Conservation (phyloP, 768 basidiomycete genomes). For the Mycena haematopus region DNA sequence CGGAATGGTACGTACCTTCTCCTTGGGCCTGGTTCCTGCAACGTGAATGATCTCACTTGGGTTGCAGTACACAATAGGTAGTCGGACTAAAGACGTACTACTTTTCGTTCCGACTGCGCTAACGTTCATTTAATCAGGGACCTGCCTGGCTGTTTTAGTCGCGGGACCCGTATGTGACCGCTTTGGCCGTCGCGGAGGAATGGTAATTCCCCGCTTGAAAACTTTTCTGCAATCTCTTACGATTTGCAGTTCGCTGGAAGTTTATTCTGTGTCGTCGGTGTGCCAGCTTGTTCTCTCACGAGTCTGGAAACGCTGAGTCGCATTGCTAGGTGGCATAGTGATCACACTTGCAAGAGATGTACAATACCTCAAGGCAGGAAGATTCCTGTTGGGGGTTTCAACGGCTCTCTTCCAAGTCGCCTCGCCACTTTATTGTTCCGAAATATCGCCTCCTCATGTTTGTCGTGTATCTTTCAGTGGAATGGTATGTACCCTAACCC, state of each 20-base stretch:
- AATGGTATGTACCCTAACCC: not conserved
- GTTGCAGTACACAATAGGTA: slow-evolving; percentile 49
- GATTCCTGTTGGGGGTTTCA: slow-evolving; percentile 61
- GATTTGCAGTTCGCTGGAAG: slow-evolving; percentile 45
- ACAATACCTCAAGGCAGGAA: slow-evolving; percentile 56
- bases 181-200: slow-evolving; percentile 52
- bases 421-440: slow-evolving; percentile 57
- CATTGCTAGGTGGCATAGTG: slow-evolving; percentile 48
- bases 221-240: not conserved
- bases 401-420: slow-evolving; percentile 54
- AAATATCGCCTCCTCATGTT: slow-evolving; percentile 64
- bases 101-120: not conserved
- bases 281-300: not conserved
- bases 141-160: slow-evolving; percentile 45
- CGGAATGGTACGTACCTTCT: slow-evolving; percentile 44
- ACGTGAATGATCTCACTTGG: not conserved
- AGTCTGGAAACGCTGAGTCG: not conserved
- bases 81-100: not conserved
- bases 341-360: slow-evolving; percentile 51
- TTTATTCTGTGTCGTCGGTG: slow-evolving; percentile 47
- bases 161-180: slow-evolving; percentile 50
- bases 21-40: slow-evolving; percentile 2
- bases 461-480: not conserved
- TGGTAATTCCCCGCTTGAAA: slow-evolving; percentile 38
- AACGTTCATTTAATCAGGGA: slow-evolving; percentile 31